Evolutionary conservation across 306 rosid genomes (phyloP).

Genomic region (Ammopiptanthus mongolicus): DNA sequence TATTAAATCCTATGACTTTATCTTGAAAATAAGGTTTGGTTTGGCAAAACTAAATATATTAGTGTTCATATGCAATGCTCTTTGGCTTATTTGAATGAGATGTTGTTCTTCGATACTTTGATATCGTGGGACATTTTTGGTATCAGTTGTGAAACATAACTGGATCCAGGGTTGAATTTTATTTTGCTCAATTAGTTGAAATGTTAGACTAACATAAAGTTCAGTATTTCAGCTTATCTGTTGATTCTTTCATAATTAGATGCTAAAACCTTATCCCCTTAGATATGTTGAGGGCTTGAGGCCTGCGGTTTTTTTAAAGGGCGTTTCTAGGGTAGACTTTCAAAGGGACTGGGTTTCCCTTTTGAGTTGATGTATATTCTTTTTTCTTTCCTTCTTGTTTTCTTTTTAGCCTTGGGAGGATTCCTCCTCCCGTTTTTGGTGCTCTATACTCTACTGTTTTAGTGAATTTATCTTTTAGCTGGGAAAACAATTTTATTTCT

Average conservation of each 20-base stretch:
- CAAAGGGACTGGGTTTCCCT: neutral
- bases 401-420: neutral
- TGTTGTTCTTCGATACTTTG: neutral
- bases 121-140: neutral
- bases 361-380: neutral
- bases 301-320: neutral
- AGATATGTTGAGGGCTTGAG: neutral
- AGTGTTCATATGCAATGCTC: neutral
- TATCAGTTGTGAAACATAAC: neutral
- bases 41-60: neutral
- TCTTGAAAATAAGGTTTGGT: neutral
- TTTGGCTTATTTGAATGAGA: conserved; percentile 3
- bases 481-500: too few relatives aligned
- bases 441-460: neutral
- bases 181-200: neutral
- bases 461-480: neutral
- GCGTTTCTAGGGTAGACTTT: neutral
- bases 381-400: neutral
- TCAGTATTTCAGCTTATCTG: neutral
- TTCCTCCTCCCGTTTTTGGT: neutral
- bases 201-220: neutral
- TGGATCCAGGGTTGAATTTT: neutral
- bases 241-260: neutral
- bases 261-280: neutral
- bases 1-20: neutral